phyloP scores from a whole-genome alignment of 2,329 filamentous ascomycete species.

The Phaeomoniella chlamydospora region DNA sequence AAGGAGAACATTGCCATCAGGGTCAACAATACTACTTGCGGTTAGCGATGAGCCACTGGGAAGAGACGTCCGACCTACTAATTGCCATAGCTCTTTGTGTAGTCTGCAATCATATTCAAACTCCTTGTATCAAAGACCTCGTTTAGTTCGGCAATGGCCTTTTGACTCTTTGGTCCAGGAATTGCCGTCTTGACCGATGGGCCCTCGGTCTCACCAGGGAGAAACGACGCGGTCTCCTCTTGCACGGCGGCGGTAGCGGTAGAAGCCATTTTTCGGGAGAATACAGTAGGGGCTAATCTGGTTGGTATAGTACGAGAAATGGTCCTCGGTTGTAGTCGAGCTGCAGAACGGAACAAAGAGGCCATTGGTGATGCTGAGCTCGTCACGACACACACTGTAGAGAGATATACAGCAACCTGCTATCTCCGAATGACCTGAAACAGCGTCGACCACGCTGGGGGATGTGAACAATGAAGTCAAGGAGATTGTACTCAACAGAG shows the following conservation, averaged over 20 bases:
- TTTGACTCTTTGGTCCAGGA: slow-evolving; percentile 61
- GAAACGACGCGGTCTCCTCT: slow-evolving; percentile 38
- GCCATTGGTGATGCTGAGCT: too few species aligned
- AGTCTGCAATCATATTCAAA: slow-evolving; percentile 71
- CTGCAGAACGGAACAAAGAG: neutral
- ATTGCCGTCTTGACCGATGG: slow-evolving; percentile 45
- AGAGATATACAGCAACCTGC: too few species aligned
- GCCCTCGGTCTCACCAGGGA: slow-evolving; percentile 43
- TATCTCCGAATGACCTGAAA: slow-evolving; percentile 1
- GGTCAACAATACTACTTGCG: slow-evolving; percentile 3
- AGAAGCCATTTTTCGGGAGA: neutral
- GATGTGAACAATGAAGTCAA: too few species aligned
- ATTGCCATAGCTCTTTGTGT: slow-evolving; percentile 62
- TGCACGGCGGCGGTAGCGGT: slow-evolving; percentile 3
- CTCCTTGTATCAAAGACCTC: slow-evolving; percentile 75
- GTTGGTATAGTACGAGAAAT: neutral
- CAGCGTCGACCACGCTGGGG: too few species aligned
- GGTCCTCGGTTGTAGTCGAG: neutral
- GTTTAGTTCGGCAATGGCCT: slow-evolving; percentile 54
- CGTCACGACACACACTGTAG: too few species aligned
- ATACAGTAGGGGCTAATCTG: neutral
- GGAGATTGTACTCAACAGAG: too few species aligned
- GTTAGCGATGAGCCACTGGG: neutral
- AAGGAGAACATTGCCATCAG: slow-evolving; percentile 5
- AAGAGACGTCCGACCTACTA: slow-evolving; percentile 30